Conservation (phyloP, 108 stramenopile species). For the Pseudonitzschia multistriata region DNA sequence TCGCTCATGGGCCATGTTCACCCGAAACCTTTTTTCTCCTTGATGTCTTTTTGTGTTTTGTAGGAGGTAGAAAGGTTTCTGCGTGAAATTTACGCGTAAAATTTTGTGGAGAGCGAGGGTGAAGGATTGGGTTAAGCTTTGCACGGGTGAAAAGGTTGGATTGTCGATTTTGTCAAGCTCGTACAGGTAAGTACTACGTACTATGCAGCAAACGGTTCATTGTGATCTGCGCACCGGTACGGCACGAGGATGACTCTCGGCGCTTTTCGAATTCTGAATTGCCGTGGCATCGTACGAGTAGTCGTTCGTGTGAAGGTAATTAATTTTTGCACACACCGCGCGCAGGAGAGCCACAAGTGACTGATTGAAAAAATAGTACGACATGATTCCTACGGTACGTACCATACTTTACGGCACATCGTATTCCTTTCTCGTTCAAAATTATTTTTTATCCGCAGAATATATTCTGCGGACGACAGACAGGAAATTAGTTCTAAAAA, state of each 20-base stretch:
- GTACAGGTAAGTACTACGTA: background rate
- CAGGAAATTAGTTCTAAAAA: constrained; percentile 9
- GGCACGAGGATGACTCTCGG: too few relatives aligned
- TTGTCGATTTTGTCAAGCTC: background rate
- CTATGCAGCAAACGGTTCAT: too few relatives aligned
- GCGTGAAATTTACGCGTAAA: background rate
- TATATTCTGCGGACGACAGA: background rate
- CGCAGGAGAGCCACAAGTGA: too few relatives aligned
- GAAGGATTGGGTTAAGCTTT: too few relatives aligned
- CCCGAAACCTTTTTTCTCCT: constrained; percentile 19
- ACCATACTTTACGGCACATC: too few relatives aligned
- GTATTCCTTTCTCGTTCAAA: background rate
- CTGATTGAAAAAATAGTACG: too few relatives aligned
- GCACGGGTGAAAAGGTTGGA: background rate
- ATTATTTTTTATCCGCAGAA: background rate
- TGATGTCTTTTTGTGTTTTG: constrained; percentile 12
- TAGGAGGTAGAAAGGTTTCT: background rate
- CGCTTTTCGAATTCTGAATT: too few relatives aligned
- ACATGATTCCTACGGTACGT: too few relatives aligned
- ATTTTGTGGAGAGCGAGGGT: background rate
- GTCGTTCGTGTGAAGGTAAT: too few relatives aligned
- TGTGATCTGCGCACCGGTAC: too few relatives aligned
- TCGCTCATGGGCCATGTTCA: constrained; percentile 78
- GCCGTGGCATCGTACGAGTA: too few relatives aligned
- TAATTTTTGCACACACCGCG: too few relatives aligned